phyloP scores from a whole-genome alignment of 2,329 filamentous ascomycete genomes.

The Ceratocystis papillata region DNA sequence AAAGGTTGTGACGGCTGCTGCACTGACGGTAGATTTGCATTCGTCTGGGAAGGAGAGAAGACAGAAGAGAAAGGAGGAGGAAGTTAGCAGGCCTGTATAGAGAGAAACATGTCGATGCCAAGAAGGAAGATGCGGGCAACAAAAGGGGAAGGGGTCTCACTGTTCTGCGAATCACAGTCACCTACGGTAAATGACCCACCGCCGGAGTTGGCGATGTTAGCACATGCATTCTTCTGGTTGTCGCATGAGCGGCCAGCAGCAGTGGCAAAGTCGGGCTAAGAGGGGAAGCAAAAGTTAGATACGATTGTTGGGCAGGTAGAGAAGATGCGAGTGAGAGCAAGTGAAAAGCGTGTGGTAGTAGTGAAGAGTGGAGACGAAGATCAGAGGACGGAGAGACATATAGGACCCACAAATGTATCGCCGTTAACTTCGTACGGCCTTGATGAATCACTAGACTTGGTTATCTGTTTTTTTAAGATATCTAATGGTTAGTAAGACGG shows the following conservation, averaged over 20 bases:
- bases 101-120: background rate
- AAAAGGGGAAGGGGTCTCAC: slow-evolving; percentile 30
- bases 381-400: background rate
- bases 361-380: slow-evolving; percentile 16
- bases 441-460: slow-evolving; percentile 33
- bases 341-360: background rate
- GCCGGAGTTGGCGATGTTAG: slow-evolving; percentile 34
- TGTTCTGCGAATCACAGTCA: slow-evolving; percentile 38
- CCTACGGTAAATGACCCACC: slow-evolving; percentile 32
- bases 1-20: slow-evolving; percentile 26
- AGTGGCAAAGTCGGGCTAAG: slow-evolving; percentile 35
- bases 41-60: slow-evolving; percentile 29
- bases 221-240: slow-evolving; percentile 41
- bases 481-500: background rate
- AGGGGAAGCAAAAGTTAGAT: slow-evolving; percentile 2
- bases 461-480: slow-evolving; percentile 30
- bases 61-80: background rate
- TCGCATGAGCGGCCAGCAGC: slow-evolving; percentile 39
- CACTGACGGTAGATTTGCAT: slow-evolving; percentile 32
- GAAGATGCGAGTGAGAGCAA: background rate
- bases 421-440: slow-evolving; percentile 37
- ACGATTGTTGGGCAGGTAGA: background rate
- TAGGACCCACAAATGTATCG: slow-evolving; percentile 36
- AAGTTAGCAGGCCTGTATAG: background rate
- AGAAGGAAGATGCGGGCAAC: background rate